Conservation (phyloP, 2,329 filamentous ascomycete genomes). For the Aspergillus sp. region DNA sequence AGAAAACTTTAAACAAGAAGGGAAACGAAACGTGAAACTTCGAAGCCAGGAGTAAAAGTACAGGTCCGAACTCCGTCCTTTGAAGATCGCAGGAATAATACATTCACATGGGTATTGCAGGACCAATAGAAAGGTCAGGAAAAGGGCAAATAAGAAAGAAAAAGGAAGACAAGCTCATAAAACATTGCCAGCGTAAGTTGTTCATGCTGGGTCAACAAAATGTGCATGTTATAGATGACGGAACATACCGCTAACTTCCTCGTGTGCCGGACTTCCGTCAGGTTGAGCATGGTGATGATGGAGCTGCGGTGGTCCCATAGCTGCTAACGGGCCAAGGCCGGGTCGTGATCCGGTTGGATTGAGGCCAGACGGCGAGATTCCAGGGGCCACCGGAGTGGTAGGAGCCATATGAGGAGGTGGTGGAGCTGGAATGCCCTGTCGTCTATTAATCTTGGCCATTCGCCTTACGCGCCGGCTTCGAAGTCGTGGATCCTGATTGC, state of each 20-base stretch:
- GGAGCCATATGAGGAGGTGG: conserved; percentile 69
- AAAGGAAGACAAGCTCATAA: conserved; percentile 19
- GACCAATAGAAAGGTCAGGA: not conserved
- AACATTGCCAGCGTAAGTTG: conserved; percentile 16
- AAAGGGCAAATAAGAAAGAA: conserved; percentile 10
- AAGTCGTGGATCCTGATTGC: conserved; percentile 91
- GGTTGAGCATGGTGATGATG: conserved; percentile 78
- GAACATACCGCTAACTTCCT: conserved; percentile 97
- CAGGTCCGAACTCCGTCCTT: conserved; percentile 15
- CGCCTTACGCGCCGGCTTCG: conserved; percentile 89
- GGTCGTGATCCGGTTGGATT: conserved; percentile 41
- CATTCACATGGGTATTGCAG: conserved; percentile 5
- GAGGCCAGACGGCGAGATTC: conserved; percentile 68
- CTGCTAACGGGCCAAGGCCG: conserved; percentile 63
- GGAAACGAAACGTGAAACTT: conserved; percentile 9
- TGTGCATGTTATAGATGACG: conserved; percentile 75
- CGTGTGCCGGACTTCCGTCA: conserved; percentile 63
- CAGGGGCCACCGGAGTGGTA: conserved; percentile 62
- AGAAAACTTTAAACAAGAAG: conserved; percentile 1
- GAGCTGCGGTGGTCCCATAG: conserved; percentile 68
- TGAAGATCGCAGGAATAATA: conserved; percentile 7
- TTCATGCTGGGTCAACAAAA: conserved; percentile 17
- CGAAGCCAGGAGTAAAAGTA: conserved; percentile 16
- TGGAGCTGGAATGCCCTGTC: conserved; percentile 71
- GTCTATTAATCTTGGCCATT: conserved; percentile 93